Percentiles rank a stretch among this genome's conserved stretches.
Evolutionary conservation across 768 basidiomycete species (phyloP).

Genomic region (Phylloporus arenicola): DNA sequence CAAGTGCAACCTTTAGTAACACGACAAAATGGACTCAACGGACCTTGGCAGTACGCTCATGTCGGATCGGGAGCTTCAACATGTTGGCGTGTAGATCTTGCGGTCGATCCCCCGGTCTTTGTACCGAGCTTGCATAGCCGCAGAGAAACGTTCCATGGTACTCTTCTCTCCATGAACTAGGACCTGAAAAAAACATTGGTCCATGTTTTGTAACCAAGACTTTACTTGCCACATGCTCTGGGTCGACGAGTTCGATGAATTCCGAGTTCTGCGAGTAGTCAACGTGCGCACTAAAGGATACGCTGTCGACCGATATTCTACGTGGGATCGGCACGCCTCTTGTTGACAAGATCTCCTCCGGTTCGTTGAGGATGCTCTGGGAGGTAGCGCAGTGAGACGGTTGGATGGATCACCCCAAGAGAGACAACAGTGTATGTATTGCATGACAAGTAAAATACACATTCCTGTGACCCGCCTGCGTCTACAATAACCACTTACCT

Average conservation of each 20-base stretch:
- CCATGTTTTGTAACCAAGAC: neutral
- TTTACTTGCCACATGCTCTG: constrained; percentile 76
- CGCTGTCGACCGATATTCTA: constrained; percentile 86
- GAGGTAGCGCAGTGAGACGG: constrained; percentile 2
- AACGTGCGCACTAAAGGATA: constrained; percentile 96
- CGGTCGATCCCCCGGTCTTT: constrained; percentile 85
- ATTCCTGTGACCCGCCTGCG: neutral
- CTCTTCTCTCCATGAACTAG: constrained; percentile 92
- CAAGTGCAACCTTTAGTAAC: neutral
- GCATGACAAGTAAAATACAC: constrained; percentile 16
- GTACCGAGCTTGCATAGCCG: constrained; percentile 78
- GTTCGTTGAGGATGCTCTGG: constrained; percentile 90
- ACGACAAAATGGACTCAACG: constrained; percentile 8
- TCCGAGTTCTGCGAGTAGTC: constrained; percentile 94
- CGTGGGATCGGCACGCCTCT: constrained; percentile 77
- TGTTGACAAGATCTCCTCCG: constrained; percentile 74
- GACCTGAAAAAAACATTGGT: constrained; percentile 43
- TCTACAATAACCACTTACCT: constrained; percentile 62
- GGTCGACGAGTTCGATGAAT: constrained; percentile 88
- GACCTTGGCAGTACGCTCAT: constrained; percentile 88
- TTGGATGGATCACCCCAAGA: constrained; percentile 2
- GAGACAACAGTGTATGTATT: constrained; percentile 5
- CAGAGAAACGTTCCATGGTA: constrained; percentile 81
- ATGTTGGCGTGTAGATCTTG: constrained; percentile 94
- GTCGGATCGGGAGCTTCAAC: constrained; percentile 77